Evolutionary conservation across 75 land plant genomes (phyloP).

Genomic region (Adiantum capillusveneris): DNA sequence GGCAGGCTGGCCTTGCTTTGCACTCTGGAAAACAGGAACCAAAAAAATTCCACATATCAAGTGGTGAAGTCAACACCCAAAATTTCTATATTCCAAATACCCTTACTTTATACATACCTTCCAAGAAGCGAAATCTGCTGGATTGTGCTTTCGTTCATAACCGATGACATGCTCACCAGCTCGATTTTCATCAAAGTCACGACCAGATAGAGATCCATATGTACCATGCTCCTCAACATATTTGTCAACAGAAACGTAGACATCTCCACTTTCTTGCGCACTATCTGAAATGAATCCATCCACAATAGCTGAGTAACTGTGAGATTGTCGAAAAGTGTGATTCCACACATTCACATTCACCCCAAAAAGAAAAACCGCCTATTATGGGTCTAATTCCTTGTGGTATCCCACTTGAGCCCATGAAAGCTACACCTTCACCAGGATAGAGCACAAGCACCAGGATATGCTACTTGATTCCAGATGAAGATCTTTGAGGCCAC

Average conservation of each 20-base stretch:
- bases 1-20: constrained; percentile 83
- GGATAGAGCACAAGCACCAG: too few relatives aligned
- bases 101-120: constrained; percentile 37
- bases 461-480: too few relatives aligned
- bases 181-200: constrained; percentile 68
- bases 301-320: not conserved
- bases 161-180: constrained; percentile 89
- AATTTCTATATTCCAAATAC: not conserved
- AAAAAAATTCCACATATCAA: not conserved
- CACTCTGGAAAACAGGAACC: constrained; percentile 56
- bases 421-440: too few relatives aligned
- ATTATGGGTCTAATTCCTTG: too few relatives aligned
- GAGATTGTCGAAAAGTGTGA: too few relatives aligned
- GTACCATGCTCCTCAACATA: constrained; percentile 23
- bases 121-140: constrained; percentile 96
- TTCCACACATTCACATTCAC: too few relatives aligned
- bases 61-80: not conserved
- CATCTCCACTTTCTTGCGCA: constrained; percentile 70
- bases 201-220: constrained; percentile 80
- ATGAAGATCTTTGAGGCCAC: too few relatives aligned
- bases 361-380: too few relatives aligned
- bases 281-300: constrained; percentile 44
- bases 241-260: constrained; percentile 72
- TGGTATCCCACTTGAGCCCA: too few relatives aligned
- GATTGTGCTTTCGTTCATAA: constrained; percentile 69